Conservation (phyloP, 805 yeast species). For the Starmera amethionina region DNA sequence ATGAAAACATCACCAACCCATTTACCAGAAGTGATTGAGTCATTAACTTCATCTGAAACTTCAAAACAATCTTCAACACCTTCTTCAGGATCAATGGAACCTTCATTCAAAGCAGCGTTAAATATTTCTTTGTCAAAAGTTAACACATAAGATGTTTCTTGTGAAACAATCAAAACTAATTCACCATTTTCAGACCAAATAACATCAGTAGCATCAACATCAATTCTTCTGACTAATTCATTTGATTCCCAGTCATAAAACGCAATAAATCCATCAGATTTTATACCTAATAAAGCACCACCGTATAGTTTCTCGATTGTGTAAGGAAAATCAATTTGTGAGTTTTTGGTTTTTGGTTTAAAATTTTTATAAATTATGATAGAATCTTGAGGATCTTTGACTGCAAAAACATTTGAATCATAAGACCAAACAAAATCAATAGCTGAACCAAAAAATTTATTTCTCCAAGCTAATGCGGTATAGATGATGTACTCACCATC, state of each 20-base stretch:
- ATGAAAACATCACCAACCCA: constrained; percentile 98
- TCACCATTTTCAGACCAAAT: constrained; percentile 94
- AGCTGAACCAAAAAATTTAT: constrained; percentile 85
- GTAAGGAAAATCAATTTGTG: constrained; percentile 55
- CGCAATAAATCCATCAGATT: constrained; percentile 74
- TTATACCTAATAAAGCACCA: constrained; percentile 82
- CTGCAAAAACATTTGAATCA: constrained; percentile 80
- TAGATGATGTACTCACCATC: constrained; percentile 96
- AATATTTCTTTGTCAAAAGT: constrained; percentile 62
- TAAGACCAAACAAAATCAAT: constrained; percentile 92
- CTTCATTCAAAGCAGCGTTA: constrained; percentile 49
- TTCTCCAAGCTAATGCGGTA: constrained; percentile 97
- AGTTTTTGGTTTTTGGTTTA: constrained; percentile 54
- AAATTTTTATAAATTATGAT: constrained; percentile 77
- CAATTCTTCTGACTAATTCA: constrained; percentile 74
- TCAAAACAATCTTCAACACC: constrained; percentile 86
- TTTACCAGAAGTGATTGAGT: constrained; percentile 75
- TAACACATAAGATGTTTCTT: constrained; percentile 70
- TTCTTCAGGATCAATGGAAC: constrained; percentile 61
- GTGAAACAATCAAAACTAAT: constrained; percentile 63
- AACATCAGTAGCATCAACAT: constrained; percentile 72
- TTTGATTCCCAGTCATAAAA: constrained; percentile 95
- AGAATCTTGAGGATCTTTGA: constrained; percentile 55
- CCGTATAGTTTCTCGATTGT: constrained; percentile 75
- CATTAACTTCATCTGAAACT: constrained; percentile 73